Percentiles rank a stretch among this genome's conserved stretches.
phyloP scores from a whole-genome alignment of 257 asterid species.

The Capsicum rhomboideum region DNA sequence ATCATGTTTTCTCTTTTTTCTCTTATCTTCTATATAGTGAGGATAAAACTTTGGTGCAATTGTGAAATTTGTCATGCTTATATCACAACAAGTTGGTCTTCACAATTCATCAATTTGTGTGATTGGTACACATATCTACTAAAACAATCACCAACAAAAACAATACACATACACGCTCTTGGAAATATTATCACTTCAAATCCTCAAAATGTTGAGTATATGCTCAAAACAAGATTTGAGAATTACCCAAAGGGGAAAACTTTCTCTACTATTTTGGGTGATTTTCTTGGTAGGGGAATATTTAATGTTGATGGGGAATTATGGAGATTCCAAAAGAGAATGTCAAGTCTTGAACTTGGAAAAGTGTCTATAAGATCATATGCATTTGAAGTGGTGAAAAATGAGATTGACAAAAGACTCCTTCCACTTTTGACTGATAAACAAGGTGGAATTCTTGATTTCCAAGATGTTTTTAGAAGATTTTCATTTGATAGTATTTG shows the following conservation, averaged over 20 bases:
- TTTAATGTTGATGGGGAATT: conserved; percentile 42
- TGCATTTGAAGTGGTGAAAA: conserved; percentile 27
- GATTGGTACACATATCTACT: conserved; percentile 77
- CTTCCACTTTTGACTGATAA: conserved; percentile 19
- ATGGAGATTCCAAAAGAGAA: conserved; percentile 36
- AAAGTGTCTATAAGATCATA: conserved; percentile 19
- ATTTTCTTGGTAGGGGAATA: conserved; percentile 38
- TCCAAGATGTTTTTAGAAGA: conserved; percentile 33
- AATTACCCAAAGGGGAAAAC: conserved; percentile 39
- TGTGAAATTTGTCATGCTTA: conserved; percentile 55
- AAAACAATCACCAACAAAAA: conserved; percentile 36
- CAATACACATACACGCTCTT: conserved; percentile 63
- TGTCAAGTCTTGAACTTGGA: conserved; percentile 32
- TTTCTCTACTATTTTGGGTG: conserved; percentile 36
- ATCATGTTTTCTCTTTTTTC: conserved; percentile 1
- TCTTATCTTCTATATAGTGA: conserved; percentile 1
- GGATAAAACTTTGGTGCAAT: conserved; percentile 33
- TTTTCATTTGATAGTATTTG: conserved; percentile 38
- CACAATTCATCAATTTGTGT: conserved; percentile 40
- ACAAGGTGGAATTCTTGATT: conserved; percentile 12
- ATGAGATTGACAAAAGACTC: conserved; percentile 30
- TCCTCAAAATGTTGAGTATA: conserved; percentile 34
- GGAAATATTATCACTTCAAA: conserved; percentile 40
- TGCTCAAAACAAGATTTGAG: conserved; percentile 30
- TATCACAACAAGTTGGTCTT: conserved; percentile 35